These are phyloP conservation scores for Yamadazyma scolyti DNA, from an alignment of 805 yeast genomes.

Conservation along the genomic window DNA sequence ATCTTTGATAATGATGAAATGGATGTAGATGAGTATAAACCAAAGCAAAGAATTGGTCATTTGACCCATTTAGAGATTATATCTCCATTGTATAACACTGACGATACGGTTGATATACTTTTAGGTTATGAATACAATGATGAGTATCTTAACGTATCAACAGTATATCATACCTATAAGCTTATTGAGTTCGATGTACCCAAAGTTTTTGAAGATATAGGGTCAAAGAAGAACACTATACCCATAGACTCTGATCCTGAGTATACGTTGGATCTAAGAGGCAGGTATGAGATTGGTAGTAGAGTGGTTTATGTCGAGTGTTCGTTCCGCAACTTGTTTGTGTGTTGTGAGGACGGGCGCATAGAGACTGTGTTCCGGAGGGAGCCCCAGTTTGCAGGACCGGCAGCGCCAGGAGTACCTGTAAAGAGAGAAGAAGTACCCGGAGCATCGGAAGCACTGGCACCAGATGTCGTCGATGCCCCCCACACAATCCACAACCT, in stretches of 20 bases:
- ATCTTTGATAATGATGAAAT: neutral
- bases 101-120: constrained; percentile 44
- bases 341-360: too few species aligned
- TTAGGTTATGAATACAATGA: constrained; percentile 31
- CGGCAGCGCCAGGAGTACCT: too few species aligned
- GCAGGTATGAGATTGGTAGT: too few species aligned
- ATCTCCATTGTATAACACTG: constrained; percentile 41
- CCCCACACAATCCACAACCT: too few species aligned
- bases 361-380: too few species aligned
- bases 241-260: neutral
- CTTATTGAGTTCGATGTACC: constrained; percentile 21
- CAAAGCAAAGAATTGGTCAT: constrained; percentile 10
- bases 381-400: too few species aligned
- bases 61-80: constrained; percentile 37
- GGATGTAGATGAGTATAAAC: constrained; percentile 4
- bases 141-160: constrained; percentile 11
- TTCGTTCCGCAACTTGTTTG: too few species aligned
- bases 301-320: too few species aligned
- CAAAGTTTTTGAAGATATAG: constrained; percentile 29
- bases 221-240: constrained; percentile 16
- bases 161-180: constrained; percentile 26
- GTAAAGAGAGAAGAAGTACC: too few species aligned
- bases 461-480: too few species aligned
- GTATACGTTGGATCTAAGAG: constrained; percentile 10
- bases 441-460: too few species aligned